phyloP scores from a whole-genome alignment of 345 rosid genomes.

The Populus pruinosa region DNA sequence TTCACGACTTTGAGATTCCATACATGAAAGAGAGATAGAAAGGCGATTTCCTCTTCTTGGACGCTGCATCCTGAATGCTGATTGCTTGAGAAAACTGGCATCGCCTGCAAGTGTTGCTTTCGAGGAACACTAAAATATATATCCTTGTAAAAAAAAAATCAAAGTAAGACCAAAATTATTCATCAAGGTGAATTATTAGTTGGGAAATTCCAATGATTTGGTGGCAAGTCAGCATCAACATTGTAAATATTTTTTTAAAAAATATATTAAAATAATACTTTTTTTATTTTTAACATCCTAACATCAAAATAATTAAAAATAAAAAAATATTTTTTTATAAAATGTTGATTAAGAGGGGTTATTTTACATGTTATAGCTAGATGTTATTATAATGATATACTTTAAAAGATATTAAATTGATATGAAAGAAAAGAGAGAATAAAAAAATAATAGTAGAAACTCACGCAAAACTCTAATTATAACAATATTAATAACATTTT shows the following conservation, averaged over 20 bases:
- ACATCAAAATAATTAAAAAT: no score
- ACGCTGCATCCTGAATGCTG: background rate
- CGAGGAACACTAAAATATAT: background rate
- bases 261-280: no score
- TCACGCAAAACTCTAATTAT: no score
- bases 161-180: background rate
- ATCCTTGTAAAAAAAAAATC: background rate
- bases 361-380: no score
- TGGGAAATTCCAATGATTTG: background rate
- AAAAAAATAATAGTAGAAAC: rapidly evolving
- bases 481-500: rapidly evolving
- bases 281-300: no score
- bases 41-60: background rate
- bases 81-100: background rate
- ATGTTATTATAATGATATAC: no score
- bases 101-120: slow-evolving; percentile 1
- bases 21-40: background rate
- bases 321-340: no score
- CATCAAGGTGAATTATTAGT: background rate
- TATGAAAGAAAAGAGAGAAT: rapidly evolving
- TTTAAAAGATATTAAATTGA: no score
- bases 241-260: no score
- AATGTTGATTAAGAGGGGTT: no score
- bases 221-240: background rate
- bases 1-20: background rate